Percentiles rank a stretch among this genome's conserved stretches.
Evolutionary conservation across 1,139 yeast genomes (phyloP).

Genomic region (Geotrichum europaeum): DNA sequence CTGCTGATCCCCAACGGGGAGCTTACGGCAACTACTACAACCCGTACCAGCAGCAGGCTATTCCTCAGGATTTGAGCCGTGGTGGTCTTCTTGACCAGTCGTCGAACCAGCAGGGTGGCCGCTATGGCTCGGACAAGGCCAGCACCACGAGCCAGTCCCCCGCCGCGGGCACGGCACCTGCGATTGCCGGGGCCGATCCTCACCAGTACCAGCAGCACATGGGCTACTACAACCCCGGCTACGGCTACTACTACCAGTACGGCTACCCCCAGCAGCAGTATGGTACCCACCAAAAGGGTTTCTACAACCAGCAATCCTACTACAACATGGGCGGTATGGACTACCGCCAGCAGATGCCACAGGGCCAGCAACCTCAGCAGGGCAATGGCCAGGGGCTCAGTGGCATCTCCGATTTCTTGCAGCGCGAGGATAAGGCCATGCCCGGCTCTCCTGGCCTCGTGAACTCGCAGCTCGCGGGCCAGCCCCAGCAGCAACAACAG

Average conservation of each 20-base stretch:
- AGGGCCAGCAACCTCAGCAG: conserved; percentile 20
- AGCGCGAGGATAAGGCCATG: conserved; percentile 29
- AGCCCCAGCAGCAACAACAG: conserved; percentile 19
- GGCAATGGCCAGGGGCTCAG: conserved; percentile 22
- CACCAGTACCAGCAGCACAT: conserved; percentile 25
- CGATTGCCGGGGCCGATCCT: conserved; percentile 22
- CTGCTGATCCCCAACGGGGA: conserved; percentile 19
- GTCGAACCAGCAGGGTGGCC: conserved; percentile 8
- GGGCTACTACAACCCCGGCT: conserved; percentile 29
- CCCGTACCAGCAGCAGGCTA: conserved; percentile 21
- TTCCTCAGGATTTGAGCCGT: conserved; percentile 17
- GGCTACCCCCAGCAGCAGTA: conserved; percentile 28
- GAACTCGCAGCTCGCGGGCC: conserved; percentile 18
- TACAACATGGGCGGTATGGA: conserved; percentile 22
- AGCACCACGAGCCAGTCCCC: conserved; percentile 16
- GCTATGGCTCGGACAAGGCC: conserved; percentile 12
- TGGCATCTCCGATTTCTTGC: conserved; percentile 34
- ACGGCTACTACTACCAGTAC: conserved; percentile 30
- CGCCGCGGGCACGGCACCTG: conserved; percentile 22
- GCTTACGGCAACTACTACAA: conserved; percentile 20
- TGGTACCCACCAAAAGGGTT: conserved; percentile 27
- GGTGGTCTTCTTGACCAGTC: conserved; percentile 10
- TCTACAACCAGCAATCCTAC: conserved; percentile 26
- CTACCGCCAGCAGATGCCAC: conserved; percentile 23
- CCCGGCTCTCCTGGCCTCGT: conserved; percentile 26